Conservation (phyloP, 1,284 basidiomycete species). For the Kwoniella shivajii region DNA sequence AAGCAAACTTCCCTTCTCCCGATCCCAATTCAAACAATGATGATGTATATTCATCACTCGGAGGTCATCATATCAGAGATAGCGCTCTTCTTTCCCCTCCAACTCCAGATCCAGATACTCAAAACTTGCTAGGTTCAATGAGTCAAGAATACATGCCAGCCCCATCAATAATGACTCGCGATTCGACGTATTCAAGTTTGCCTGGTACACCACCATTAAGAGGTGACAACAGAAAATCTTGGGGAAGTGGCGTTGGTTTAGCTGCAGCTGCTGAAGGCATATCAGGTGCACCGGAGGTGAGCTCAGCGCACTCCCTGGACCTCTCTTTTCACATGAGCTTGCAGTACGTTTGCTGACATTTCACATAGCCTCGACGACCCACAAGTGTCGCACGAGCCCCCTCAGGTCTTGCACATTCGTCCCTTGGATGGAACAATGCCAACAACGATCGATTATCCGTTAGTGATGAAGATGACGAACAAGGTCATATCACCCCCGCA, state of each 20-base stretch:
- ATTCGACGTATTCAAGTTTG: conserved; percentile 36
- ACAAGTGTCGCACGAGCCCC: conserved; percentile 24
- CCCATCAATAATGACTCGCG: conserved; percentile 44
- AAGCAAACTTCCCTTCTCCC: conserved; percentile 10
- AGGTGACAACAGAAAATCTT: conserved; percentile 28
- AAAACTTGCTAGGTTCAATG: conserved; percentile 15
- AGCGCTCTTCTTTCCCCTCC: background rate
- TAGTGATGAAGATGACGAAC: conserved; percentile 35
- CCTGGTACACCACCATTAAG: conserved; percentile 29
- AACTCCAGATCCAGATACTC: conserved; percentile 7
- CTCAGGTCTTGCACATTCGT: conserved; percentile 32
- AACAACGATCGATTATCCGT: conserved; percentile 26
- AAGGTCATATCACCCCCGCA: conserved; percentile 41
- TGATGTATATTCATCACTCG: too few relatives aligned
- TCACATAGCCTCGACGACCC: conserved; percentile 6
- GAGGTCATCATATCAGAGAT: background rate
- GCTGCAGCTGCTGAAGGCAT: conserved; percentile 26
- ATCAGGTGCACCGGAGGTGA: conserved; percentile 33
- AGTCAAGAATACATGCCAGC: conserved; percentile 32
- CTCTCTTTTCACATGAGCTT: background rate
- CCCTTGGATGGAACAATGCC: conserved; percentile 33
- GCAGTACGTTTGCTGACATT: background rate
- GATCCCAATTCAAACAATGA: conserved; percentile 11
- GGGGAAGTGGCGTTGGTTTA: conserved; percentile 36
- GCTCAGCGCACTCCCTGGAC: background rate